Evolutionary conservation across 495 filamentous ascomycete genomes (phyloP).

Genomic region (Melanomma pulvis-pyrius): DNA sequence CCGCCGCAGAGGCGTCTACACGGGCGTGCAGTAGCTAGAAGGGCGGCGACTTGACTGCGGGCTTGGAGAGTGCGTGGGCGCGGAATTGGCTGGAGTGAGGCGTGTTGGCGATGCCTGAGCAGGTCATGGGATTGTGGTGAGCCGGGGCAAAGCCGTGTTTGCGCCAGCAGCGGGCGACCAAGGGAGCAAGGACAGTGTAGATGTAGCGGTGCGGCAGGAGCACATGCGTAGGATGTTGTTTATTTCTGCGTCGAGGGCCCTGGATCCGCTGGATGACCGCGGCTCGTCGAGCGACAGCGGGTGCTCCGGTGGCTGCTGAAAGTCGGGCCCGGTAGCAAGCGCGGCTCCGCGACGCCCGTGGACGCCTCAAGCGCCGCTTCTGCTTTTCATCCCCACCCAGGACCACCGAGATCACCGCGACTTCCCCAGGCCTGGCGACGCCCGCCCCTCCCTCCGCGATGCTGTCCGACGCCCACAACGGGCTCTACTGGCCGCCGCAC

Average conservation of each 20-base stretch:
- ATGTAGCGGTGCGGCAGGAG: neutral
- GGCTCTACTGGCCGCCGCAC: constrained; percentile 32
- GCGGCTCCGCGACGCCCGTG: neutral
- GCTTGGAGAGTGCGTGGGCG: neutral
- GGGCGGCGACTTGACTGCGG: neutral
- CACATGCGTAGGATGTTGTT: neutral
- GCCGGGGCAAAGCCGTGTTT: constrained; percentile 19
- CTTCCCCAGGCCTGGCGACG: constrained; percentile 9
- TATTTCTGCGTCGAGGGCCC: neutral
- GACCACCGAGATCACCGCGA: neutral
- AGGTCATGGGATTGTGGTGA: constrained; percentile 15
- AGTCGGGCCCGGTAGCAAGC: neutral
- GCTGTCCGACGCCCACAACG: constrained; percentile 29
- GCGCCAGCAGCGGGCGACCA: neutral
- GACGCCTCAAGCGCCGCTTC: neutral
- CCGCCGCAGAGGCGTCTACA: neutral
- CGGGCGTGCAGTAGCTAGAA: neutral
- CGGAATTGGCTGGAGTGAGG: neutral
- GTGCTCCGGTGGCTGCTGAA: too few relatives aligned
- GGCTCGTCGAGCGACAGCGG: too few relatives aligned
- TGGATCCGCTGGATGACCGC: neutral
- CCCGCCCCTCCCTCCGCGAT: constrained; percentile 12
- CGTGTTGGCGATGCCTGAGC: neutral
- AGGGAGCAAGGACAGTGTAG: neutral
- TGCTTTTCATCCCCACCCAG: neutral